Evolutionary conservation across 163 green algal species (phyloP), one percentile per base, ranked within the genome.

Genomic region (Trebouxiophyceae sp.): DNA sequence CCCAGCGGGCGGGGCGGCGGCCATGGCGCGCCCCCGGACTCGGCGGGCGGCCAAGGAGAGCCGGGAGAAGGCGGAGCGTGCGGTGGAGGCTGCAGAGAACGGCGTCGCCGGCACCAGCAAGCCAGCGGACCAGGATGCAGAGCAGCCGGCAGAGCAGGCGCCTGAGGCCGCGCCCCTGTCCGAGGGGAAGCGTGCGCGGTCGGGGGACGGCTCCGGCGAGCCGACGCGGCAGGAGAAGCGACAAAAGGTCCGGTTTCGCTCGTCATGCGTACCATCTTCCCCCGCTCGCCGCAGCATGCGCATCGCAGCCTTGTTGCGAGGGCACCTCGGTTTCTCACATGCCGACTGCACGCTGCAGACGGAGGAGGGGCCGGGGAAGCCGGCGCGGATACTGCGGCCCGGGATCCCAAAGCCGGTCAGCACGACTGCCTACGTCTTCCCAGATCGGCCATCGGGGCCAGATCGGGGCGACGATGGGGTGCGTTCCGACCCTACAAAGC

Each of bases 401-500:
- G 80, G 80, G 7, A 70, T 83, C 28, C 80, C 80, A 2, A 33
- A 66, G 22, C 60, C 73, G n/a, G 81, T 71, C 2, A 65, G 62
- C 27, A 70, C 77, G 5, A 63, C 62, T 19, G 63, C 64, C 1
- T 89, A 81, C 33, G 71, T 79, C 19, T 62, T 87, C 3, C 66
- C 69, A 5, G 72, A 86, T 67, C 69, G 79, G 63, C 78, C 75
- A 3, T 83, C 72, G n/a, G 79, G 80, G 22, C 78, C 83, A 0
- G 29, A 73, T 5, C 74, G 80, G 22, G 73, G 64, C 12, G 82
- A 89, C 47, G 80, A 87, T 70, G 84, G 86, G 82, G 82, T 87
- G 28, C 54, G 23, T 1, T 2, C 34, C 44, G 34, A 30, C 5
- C 5, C 12, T 50, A 33, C 5, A 23, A 30, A 7, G 47, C 23